Evolutionary conservation across 139 green algal species (phyloP), one percentile per base, ranked within the genome.

Genomic region (Chlamydomonas eustigma): DNA sequence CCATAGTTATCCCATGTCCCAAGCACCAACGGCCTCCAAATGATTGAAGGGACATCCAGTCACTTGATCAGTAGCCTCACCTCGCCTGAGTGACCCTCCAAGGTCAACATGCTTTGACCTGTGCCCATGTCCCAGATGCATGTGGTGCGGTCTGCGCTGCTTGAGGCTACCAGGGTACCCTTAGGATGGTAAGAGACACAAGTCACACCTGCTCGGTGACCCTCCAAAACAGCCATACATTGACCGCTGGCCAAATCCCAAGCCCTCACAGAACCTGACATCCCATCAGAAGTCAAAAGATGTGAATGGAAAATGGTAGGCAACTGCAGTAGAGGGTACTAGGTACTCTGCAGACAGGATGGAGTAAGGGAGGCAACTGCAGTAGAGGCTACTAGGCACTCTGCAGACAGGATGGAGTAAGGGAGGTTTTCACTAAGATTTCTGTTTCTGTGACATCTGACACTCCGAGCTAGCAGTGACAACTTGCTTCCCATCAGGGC

Each of bases 191-290:
- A 76, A 12, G 39, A 31, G 6, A 66, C 37, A 38, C 69, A 64
- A 1, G n/a, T 70, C n/a, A 70, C 63, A 22, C n/a, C 63, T 37
- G n/a, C 63, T 37, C 63, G 44, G 66, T 74, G 66, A n/a, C 30
- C 32, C 30, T 39, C 31, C 51, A 78, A 28, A 4, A n/a, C 32
- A 24, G 39, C 73, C 73, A 78, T 18, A 50, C 5, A 73, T 2
- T 64, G 32, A 28, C 73, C 73, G 73, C 73, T 78, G 1, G 52
- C n/a, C 5, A 65, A 24, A 37, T 78, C 73, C 73, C 73, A 78
- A 39, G 66, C 2, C 32, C 73, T 32, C 6, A 33, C 32, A 22
- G 58, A 32, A 6, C 58, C n/a, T 69, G 58, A n/a, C n/a, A n/a
- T n/a, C n/a, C n/a, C n/a, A n/a, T n/a, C n/a, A n/a, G n/a, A n/a